These are phyloP conservation scores for Hippophae tibetana DNA, from an alignment of 306 rosid species.

Conservation along the genomic window DNA sequence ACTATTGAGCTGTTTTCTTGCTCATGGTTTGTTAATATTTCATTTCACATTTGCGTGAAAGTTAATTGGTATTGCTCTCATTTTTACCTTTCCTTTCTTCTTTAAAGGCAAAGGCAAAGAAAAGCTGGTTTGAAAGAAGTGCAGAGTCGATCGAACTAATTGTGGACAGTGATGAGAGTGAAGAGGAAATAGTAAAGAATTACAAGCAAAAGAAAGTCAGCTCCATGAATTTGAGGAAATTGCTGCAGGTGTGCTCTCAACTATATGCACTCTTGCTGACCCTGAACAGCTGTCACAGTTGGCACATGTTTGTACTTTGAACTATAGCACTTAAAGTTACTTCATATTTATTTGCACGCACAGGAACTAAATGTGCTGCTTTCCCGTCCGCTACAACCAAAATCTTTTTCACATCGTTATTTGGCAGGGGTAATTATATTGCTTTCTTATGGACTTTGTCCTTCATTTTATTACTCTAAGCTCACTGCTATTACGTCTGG, in stretches of 20 bases:
- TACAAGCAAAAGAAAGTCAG: constrained; percentile 53
- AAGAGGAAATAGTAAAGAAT: constrained; percentile 67
- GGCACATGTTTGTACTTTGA: neutral
- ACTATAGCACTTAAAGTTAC: constrained; percentile 2
- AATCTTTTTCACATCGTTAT: constrained; percentile 74
- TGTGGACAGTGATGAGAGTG: constrained; percentile 58
- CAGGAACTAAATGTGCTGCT: constrained; percentile 74
- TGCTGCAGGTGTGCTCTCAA: constrained; percentile 51
- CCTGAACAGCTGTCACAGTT: constrained; percentile 4
- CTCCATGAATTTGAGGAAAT: constrained; percentile 48
- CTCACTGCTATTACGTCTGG: neutral
- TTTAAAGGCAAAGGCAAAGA: constrained; percentile 60
- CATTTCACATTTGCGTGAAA: no score
- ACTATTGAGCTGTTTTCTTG: no score
- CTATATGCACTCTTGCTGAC: neutral
- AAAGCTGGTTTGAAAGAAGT: constrained; percentile 80
- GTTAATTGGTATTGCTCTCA: no score
- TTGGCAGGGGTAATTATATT: constrained; percentile 66
- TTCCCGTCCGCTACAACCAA: constrained; percentile 76
- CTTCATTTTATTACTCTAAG: neutral
- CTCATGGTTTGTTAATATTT: no score
- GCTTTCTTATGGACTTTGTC: neutral
- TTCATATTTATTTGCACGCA: constrained; percentile 14
- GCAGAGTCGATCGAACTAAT: constrained; percentile 61
- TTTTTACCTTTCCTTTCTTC: neutral